These are phyloP conservation scores for Aureobasidium sp. DNA, from an alignment of 2,329 filamentous ascomycete genomes.

Conservation along the genomic window DNA sequence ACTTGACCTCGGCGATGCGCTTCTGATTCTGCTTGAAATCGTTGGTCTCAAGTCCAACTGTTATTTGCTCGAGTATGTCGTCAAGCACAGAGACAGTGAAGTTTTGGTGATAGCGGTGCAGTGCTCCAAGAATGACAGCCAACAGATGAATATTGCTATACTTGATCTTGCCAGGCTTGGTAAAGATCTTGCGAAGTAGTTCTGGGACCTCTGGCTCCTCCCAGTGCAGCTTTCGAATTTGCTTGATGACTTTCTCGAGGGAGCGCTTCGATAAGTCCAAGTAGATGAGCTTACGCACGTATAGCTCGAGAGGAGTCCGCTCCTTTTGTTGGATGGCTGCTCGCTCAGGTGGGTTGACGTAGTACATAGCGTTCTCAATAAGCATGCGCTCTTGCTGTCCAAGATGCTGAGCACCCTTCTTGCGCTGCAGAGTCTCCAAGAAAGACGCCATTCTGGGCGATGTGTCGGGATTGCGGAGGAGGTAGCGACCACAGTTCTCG, in stretches of 20 bases:
- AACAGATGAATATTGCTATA: constrained; percentile 94
- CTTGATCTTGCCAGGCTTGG: constrained; percentile 93
- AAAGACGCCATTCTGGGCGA: constrained; percentile 90
- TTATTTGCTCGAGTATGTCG: constrained; percentile 80
- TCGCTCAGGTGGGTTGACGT: constrained; percentile 89
- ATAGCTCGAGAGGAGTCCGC: constrained; percentile 83
- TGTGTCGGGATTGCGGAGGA: constrained; percentile 87
- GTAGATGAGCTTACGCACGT: constrained; percentile 87
- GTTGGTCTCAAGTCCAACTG: constrained; percentile 82
- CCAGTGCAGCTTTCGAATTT: constrained; percentile 94
- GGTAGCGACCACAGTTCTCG: constrained; percentile 91
- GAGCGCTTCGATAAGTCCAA: constrained; percentile 90
- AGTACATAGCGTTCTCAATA: constrained; percentile 96
- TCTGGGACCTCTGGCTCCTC: constrained; percentile 80
- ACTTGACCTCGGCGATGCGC: constrained; percentile 90
- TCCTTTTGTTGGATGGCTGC: constrained; percentile 96
- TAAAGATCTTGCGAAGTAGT: constrained; percentile 82
- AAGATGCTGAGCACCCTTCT: constrained; percentile 91
- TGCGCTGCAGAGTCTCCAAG: constrained; percentile 86
- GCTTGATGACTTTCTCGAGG: constrained; percentile 86
- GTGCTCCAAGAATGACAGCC: constrained; percentile 76
- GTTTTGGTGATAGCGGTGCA: constrained; percentile 84
- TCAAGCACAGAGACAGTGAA: constrained; percentile 92
- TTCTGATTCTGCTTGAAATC: constrained; percentile 97
- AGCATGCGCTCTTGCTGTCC: constrained; percentile 96